phyloP scores from a whole-genome alignment of 2,329 filamentous ascomycete species.

The Fusarium zealandicum region DNA sequence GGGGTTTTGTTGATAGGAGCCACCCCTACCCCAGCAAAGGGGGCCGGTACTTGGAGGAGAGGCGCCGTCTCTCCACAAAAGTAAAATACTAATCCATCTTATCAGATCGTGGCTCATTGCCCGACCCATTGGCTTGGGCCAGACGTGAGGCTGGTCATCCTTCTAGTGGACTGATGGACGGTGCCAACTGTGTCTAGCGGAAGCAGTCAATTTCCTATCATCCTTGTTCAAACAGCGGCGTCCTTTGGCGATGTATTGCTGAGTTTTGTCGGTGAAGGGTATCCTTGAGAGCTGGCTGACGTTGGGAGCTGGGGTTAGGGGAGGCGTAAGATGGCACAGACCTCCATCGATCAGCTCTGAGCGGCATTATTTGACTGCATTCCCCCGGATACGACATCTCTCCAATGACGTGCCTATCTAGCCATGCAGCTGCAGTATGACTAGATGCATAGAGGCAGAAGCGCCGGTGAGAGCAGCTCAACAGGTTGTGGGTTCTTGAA shows the following conservation, averaged over 20 bases:
- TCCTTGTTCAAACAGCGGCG: constrained; percentile 6
- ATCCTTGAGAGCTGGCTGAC: constrained; percentile 12
- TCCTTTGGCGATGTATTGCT: background rate
- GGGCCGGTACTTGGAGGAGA: constrained; percentile 21
- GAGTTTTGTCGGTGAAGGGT: constrained; percentile 31
- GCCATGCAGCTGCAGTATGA: constrained; percentile 3
- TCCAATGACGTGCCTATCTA: constrained; percentile 1
- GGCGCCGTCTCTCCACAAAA: constrained; percentile 31
- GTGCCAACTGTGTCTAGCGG: background rate
- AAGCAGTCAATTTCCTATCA: constrained; percentile 17
- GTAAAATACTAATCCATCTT: constrained; percentile 35
- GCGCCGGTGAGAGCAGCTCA: constrained; percentile 10
- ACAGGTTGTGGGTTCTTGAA: background rate
- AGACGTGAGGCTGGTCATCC: constrained; percentile 17
- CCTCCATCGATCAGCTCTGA: constrained; percentile 17
- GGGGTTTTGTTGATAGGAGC: constrained; percentile 17
- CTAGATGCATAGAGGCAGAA: constrained; percentile 9
- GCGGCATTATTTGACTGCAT: constrained; percentile 18
- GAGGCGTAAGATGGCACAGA: constrained; percentile 19
- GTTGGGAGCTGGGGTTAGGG: constrained; percentile 7
- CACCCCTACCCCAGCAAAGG: constrained; percentile 17
- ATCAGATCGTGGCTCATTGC: constrained; percentile 39
- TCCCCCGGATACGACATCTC: background rate
- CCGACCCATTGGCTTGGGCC: constrained; percentile 29
- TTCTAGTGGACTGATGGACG: constrained; percentile 10